A percentile compares a stretch with the other conserved stretches of the same genome.
phyloP scores from a whole-genome alignment of 805 yeast genomes.

The Kodamaea sagamina region DNA sequence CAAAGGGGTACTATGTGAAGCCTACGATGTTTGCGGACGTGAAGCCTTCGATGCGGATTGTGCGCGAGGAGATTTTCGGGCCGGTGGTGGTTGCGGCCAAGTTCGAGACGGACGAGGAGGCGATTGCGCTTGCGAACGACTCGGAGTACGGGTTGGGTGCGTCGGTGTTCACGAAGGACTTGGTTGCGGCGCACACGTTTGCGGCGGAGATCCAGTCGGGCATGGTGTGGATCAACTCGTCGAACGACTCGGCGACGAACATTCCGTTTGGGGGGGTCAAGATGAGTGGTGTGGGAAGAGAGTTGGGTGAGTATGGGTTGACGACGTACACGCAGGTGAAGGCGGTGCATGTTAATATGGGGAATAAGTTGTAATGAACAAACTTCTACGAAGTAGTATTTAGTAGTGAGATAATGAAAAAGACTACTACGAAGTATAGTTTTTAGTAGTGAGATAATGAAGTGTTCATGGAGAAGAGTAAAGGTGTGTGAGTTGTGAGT shows the following conservation, averaged over 20 bases:
- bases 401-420: too few species aligned
- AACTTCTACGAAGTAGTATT: too few species aligned
- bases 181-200: constrained; percentile 63
- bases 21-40: constrained; percentile 81
- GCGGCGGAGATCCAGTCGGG: constrained; percentile 53
- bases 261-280: constrained; percentile 43
- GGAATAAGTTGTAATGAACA: constrained; percentile 40
- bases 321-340: constrained; percentile 37
- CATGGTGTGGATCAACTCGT: constrained; percentile 49
- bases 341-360: constrained; percentile 56
- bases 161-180: constrained; percentile 71
- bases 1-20: constrained; percentile 64
- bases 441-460: too few species aligned
- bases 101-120: constrained; percentile 70
- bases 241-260: constrained; percentile 45
- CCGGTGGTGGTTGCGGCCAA: constrained; percentile 75
- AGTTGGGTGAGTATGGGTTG: constrained; percentile 41
- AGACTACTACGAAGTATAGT: too few species aligned
- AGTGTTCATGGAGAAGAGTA: too few species aligned
- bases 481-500: too few species aligned
- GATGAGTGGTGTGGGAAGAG: constrained; percentile 45
- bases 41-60: constrained; percentile 61
- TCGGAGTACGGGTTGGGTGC: constrained; percentile 81
- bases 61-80: constrained; percentile 83
- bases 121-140: constrained; percentile 65